Base-by-base conservation (phyloP, 2,329 filamentous ascomycete species). In the Dothidotthia symphoricarpi region DNA sequence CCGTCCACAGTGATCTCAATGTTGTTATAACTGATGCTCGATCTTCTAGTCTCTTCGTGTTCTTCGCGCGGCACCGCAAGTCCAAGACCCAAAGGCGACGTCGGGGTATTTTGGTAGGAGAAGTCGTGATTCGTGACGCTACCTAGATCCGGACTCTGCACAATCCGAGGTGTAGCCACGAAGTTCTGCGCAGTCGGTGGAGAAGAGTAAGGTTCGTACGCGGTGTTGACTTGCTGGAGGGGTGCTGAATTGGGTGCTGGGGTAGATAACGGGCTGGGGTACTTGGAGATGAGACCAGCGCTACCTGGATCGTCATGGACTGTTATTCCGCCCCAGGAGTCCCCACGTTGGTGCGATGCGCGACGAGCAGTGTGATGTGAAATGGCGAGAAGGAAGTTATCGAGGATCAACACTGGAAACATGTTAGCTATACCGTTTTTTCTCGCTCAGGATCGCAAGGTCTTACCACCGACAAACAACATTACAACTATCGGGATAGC, bases 401-500 rank as follows among this genome's bases (percentile, higher is more conserved):
- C 49, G 7, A 53, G 22, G 8, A 47, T 30, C 10, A 55, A 38
- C 2, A 55, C 51, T 53, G 11, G 3, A 12, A 4, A 3, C 4
- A 3, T 12, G 19, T 45, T 16, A 41, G 33, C 8, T 6, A 10
- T 22, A 11, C 14, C 16, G 14, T 10, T 24, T 12, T 4, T 28
- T 3, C 12, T 12, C n/a, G 8, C 6, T 8, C 6, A 9, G 13
- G 27, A 31, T 26, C 19, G 25, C n/a, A 11, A 15, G 22, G 28
- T 35, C 45, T 28, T 45, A 56, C 51, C 45, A 16, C 26, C 6
- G 4, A 43, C 16, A 22, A 57, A 57, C 7, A 32, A 47, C 8
- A 59, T 17, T 11, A 59, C 43, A 3, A 55, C 49, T 10, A 55
- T 49, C 2, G 54, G 42, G 8, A 58, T 57, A 5, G 55, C 41